Percentiles rank a stretch among this genome's conserved stretches.
Conservation (phyloP, 164 flowering plant genomes). For the Tetrastigma voinierianum region DNA sequence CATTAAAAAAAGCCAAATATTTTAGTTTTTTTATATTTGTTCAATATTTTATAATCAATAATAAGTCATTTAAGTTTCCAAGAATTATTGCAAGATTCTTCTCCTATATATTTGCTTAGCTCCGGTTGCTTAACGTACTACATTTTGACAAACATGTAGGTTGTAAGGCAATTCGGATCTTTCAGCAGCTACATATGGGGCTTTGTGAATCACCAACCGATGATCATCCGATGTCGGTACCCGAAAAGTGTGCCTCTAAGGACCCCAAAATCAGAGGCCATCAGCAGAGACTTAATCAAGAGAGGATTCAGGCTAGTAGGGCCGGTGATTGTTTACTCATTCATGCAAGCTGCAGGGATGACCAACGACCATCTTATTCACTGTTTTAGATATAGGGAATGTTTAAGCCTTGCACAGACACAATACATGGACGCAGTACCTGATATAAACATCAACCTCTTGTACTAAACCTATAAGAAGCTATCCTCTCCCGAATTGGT, state of each 20-base stretch:
- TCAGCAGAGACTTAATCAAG: conserved; percentile 71
- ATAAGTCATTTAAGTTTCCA: too few species aligned
- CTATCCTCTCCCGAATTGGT: too few species aligned
- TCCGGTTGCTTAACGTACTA: neutral
- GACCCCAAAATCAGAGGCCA: conserved; percentile 72
- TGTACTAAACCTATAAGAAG: too few species aligned
- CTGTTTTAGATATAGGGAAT: conserved; percentile 70
- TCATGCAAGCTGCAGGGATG: conserved; percentile 93
- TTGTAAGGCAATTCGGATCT: conserved; percentile 69
- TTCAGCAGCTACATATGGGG: conserved; percentile 83
- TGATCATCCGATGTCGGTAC: conserved; percentile 59
- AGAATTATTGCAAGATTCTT: too few species aligned
- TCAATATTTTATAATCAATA: too few species aligned
- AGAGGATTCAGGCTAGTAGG: conserved; percentile 83
- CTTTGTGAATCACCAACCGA: conserved; percentile 62
- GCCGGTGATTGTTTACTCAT: conserved; percentile 77
- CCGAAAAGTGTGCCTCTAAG: conserved; percentile 78
- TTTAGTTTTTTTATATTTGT: too few species aligned
- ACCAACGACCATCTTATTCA: conserved; percentile 82
- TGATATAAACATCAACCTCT: too few species aligned
- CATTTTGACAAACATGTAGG: conserved; percentile 29
- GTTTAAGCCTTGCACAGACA: conserved; percentile 58
- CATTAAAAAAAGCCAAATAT: too few species aligned
- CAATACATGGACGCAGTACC: conserved; percentile 11
- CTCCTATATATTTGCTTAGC: too few species aligned